Evolutionary conservation across 2,329 filamentous ascomycete genomes (phyloP).

Genomic region (Ambrosiella xylebori): DNA sequence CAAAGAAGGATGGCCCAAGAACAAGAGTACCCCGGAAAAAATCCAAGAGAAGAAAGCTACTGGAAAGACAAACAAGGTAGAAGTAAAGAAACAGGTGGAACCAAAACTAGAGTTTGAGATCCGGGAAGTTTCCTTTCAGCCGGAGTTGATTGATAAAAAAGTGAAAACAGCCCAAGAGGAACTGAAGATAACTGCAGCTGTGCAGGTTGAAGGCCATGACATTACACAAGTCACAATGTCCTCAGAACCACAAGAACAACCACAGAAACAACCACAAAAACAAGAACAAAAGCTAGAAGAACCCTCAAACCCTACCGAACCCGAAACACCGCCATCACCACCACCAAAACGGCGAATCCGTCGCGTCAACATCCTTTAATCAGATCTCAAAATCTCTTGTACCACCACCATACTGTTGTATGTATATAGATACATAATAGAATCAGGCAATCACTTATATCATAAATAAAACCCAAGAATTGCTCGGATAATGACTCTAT

Average conservation of each 20-base stretch:
- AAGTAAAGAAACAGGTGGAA: background rate
- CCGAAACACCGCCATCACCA: no score
- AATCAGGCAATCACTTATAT: background rate
- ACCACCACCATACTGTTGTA: no score
- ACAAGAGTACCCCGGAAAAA: background rate
- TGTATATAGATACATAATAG: background rate
- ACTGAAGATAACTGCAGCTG: no score
- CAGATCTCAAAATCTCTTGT: no score
- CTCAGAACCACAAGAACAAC: no score
- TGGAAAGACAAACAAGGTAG: background rate
- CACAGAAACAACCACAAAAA: no score
- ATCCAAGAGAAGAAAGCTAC: background rate
- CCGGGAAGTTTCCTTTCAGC: background rate
- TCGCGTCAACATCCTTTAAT: no score
- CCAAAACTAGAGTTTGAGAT: background rate
- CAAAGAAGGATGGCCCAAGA: background rate
- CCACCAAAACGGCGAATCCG: no score
- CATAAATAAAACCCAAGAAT: background rate
- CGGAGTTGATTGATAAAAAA: background rate
- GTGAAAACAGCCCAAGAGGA: background rate
- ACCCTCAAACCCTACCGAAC: no score
- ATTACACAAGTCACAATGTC: no score
- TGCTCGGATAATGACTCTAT: slow-evolving; percentile 9
- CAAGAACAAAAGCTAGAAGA: no score
- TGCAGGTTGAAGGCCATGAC: no score